A percentile compares a stretch with the other conserved stretches of the same genome.
phyloP scores from a whole-genome alignment of 208 protist genomes.

The Porcisia deanei region DNA sequence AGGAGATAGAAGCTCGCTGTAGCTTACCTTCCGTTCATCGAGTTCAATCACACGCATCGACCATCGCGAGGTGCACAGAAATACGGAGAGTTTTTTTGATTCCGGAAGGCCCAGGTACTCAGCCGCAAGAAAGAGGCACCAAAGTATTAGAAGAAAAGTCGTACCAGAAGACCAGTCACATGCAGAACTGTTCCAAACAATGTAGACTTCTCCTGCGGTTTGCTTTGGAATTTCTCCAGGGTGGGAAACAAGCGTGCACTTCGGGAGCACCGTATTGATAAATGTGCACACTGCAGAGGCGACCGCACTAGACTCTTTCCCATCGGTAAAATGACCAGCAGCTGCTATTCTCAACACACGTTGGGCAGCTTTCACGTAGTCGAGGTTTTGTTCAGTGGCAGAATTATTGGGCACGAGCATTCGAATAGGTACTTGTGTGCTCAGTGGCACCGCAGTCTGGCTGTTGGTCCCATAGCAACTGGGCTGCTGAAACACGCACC shows the following conservation, averaged over 20 bases:
- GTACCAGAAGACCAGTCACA: slow-evolving; percentile 19
- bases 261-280: slow-evolving; percentile 15
- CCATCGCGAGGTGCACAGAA: slow-evolving; percentile 62
- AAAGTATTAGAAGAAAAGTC: slow-evolving; percentile 43
- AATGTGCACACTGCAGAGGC: slow-evolving; percentile 11
- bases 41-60: slow-evolving; percentile 37
- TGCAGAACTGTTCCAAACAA: background rate
- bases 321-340: slow-evolving; percentile 11
- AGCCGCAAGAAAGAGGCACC: slow-evolving; percentile 59
- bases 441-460: slow-evolving; percentile 30
- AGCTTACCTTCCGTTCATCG: slow-evolving; percentile 28
- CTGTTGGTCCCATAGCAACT: slow-evolving; percentile 22
- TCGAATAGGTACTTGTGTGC: slow-evolving; percentile 18
- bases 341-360: slow-evolving; percentile 10
- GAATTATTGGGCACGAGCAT: background rate
- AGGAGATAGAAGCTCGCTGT: slow-evolving; percentile 44
- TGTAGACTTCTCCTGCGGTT: slow-evolving; percentile 1
- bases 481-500: slow-evolving; percentile 72
- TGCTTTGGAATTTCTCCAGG: background rate
- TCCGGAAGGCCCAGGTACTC: slow-evolving; percentile 45
- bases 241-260: slow-evolving; percentile 18
- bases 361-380: slow-evolving; percentile 9
- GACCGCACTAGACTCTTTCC: slow-evolving; percentile 13
- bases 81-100: slow-evolving; percentile 35
- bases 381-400: background rate